Percentiles rank a stretch among this genome's conserved stretches.
Evolutionary conservation across 805 yeast species (phyloP).

Genomic region (Tetrapisispora iriomotensis): DNA sequence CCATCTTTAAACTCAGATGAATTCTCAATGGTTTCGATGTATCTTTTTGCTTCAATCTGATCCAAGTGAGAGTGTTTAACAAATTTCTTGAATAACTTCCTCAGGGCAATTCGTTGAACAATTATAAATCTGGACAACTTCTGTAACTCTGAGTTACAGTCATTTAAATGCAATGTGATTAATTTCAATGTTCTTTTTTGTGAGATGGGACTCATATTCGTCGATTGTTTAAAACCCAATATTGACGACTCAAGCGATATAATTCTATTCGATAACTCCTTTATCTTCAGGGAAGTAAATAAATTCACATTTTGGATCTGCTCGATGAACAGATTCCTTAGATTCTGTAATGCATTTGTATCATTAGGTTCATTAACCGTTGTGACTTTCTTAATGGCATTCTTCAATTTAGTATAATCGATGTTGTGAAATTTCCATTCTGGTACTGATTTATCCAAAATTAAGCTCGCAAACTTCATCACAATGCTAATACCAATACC

Average conservation of each 20-base stretch:
- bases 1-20: conserved; percentile 15
- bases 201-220: not conserved
- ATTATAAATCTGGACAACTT: conserved; percentile 46
- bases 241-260: conserved; percentile 21
- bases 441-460: conserved; percentile 65
- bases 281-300: conserved; percentile 23
- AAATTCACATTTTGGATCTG: conserved; percentile 21
- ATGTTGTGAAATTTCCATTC: conserved; percentile 83
- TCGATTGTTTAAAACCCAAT: conserved; percentile 8
- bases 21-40: conserved; percentile 9
- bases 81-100: conserved; percentile 50
- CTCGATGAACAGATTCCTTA: conserved; percentile 11
- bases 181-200: conserved; percentile 10
- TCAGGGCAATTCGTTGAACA: conserved; percentile 51
- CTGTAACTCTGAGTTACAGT: conserved; percentile 34
- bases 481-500: not conserved
- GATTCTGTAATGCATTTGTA: conserved; percentile 5
- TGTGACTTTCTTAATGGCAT: conserved; percentile 51
- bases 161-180: conserved; percentile 13
- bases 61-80: conserved; percentile 18
- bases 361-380: conserved; percentile 5
- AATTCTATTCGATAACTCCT: conserved; percentile 22
- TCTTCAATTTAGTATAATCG: conserved; percentile 71
- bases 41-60: conserved; percentile 6
- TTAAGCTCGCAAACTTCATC: conserved; percentile 84